A percentile compares a stretch with the other conserved stretches of the same genome.
phyloP scores from a whole-genome alignment of 2,329 filamentous ascomycete genomes.

The Diaporthe eres region DNA sequence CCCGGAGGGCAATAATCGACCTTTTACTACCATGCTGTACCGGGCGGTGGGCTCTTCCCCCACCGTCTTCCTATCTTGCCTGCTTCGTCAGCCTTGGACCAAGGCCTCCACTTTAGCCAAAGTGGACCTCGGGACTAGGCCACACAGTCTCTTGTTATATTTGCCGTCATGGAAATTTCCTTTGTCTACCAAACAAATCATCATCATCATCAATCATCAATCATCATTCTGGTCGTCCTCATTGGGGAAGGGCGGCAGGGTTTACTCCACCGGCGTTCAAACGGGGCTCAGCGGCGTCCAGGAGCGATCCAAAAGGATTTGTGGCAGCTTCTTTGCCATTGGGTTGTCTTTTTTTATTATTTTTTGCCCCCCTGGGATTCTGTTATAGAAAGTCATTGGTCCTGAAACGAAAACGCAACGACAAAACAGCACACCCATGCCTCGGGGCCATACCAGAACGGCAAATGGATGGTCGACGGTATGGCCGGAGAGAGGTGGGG shows the following conservation, averaged over 20 bases:
- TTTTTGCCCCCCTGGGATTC: neutral
- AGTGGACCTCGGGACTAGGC: slow-evolving; percentile 9
- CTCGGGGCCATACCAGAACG: neutral
- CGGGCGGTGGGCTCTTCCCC: neutral
- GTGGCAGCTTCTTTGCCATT: slow-evolving; percentile 30
- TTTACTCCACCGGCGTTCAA: slow-evolving; percentile 19
- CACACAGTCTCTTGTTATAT: slow-evolving; percentile 13
- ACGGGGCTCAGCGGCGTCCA: slow-evolving; percentile 20
- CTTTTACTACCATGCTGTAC: neutral
- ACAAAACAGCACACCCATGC: slow-evolving; percentile 14
- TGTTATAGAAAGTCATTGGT: slow-evolving; percentile 28
- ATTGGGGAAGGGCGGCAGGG: neutral
- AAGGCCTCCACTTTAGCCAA: slow-evolving; percentile 24
- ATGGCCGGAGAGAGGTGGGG: neutral
- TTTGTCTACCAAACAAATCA: slow-evolving; percentile 30
- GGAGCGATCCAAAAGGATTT: slow-evolving; percentile 31
- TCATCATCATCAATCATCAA: neutral
- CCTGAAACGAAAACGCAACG: slow-evolving; percentile 22
- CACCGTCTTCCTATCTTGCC: neutral
- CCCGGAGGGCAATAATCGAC: slow-evolving; percentile 46
- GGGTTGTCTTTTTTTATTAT: slow-evolving; percentile 31
- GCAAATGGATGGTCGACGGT: neutral
- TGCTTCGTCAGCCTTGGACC: slow-evolving; percentile 8
- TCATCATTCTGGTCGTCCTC: slow-evolving; percentile 1
- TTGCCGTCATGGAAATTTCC: slow-evolving; percentile 12